Evolutionary conservation across 192 early-diverging fungal genomes (phyloP).

Genomic region (Coemansia asiatica): DNA sequence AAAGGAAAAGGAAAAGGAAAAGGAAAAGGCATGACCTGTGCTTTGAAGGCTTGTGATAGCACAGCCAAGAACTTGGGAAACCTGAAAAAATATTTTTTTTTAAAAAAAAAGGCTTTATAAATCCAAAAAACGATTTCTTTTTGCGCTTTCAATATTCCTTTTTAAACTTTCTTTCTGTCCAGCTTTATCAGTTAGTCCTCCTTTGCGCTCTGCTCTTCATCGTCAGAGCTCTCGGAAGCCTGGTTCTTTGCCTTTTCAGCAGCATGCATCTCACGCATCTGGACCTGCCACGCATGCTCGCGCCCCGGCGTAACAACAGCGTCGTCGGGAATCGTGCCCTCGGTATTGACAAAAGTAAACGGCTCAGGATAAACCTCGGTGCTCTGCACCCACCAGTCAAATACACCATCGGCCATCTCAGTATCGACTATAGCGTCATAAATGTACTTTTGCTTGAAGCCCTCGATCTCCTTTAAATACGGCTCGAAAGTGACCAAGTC

Average conservation of each 20-base stretch:
- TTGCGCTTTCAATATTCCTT: no score
- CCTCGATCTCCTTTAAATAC: constrained; percentile 70
- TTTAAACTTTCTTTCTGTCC: no score
- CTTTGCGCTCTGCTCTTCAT: not conserved
- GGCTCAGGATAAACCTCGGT: constrained; percentile 51
- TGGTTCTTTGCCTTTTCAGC: not conserved
- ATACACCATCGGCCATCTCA: constrained; percentile 67
- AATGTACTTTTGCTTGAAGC: constrained; percentile 88
- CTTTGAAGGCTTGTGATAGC: no score
- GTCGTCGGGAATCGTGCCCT: constrained; percentile 52
- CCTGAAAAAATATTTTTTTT: no score
- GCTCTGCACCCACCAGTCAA: constrained; percentile 51
- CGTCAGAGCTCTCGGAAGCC: not conserved
- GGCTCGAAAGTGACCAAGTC: constrained; percentile 59
- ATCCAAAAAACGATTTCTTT: no score
- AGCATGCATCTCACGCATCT: constrained; percentile 10
- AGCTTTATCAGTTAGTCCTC: not conserved
- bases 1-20: no score
- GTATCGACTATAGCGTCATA: constrained; percentile 76
- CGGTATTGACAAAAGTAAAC: constrained; percentile 48
- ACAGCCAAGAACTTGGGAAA: no score
- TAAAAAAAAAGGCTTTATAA: no score
- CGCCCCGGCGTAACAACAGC: constrained; percentile 38
- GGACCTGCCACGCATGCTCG: constrained; percentile 7
- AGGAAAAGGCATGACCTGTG: not conserved